A percentile compares a stretch with the other conserved stretches of the same genome.
Conservation (phyloP, 768 basidiomycete species). For the Xerocomellus dryophilus region DNA sequence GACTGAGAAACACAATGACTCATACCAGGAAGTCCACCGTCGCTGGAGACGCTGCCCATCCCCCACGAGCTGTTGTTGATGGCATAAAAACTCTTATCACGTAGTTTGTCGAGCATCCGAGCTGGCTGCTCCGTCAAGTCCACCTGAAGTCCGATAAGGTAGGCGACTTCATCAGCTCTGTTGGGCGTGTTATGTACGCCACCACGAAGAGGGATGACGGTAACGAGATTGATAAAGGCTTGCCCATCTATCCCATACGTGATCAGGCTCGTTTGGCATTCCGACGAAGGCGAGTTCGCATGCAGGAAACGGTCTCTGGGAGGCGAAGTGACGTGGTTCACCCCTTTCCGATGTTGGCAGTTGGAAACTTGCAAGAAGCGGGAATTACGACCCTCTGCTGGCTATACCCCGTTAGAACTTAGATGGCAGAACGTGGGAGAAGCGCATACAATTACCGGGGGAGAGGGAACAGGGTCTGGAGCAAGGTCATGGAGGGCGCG, state of each 20-base stretch:
- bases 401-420: slow-evolving; percentile 71
- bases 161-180: slow-evolving; percentile 70
- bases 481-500: not conserved
- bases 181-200: slow-evolving; percentile 45
- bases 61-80: slow-evolving; percentile 49
- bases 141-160: slow-evolving; percentile 94
- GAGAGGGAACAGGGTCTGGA: not conserved
- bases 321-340: slow-evolving; percentile 55
- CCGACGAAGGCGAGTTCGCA: slow-evolving; percentile 68
- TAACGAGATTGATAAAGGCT: slow-evolving; percentile 84
- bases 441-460: slow-evolving; percentile 71
- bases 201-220: slow-evolving; percentile 77
- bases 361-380: slow-evolving; percentile 82
- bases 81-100: slow-evolving; percentile 69
- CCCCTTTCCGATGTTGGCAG: slow-evolving; percentile 55
- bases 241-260: slow-evolving; percentile 87
- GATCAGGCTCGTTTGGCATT: slow-evolving; percentile 82
- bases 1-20: slow-evolving; percentile 8
- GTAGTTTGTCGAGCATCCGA: slow-evolving; percentile 74
- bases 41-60: not conserved
- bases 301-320: slow-evolving; percentile 62
- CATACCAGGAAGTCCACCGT: not conserved
- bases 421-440: slow-evolving; percentile 71
- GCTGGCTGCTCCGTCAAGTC: slow-evolving; percentile 86
- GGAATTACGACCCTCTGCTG: slow-evolving; percentile 85